phyloP scores from a whole-genome alignment of 805 yeast genomes.

The Starmerella powellii region DNA sequence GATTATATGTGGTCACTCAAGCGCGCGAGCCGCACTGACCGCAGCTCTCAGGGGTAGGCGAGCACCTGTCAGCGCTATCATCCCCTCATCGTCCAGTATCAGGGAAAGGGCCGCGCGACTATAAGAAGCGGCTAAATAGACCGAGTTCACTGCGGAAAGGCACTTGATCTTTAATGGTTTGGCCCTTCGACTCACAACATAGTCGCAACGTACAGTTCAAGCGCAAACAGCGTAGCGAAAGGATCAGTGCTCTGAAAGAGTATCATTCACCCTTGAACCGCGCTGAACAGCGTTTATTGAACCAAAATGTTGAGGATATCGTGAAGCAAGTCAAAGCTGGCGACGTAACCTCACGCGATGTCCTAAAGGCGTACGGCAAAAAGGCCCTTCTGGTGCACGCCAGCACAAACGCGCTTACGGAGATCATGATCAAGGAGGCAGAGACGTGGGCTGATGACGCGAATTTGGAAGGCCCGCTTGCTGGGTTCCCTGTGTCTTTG shows the following conservation, averaged over 20 bases:
- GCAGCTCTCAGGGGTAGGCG: too few relatives aligned
- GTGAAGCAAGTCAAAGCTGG: constrained; percentile 37
- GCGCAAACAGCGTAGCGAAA: constrained; percentile 28
- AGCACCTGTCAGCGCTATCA: too few relatives aligned
- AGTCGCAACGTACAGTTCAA: constrained; percentile 21
- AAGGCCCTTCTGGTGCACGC: constrained; percentile 53
- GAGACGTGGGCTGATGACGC: constrained; percentile 41
- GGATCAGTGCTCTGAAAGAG: constrained; percentile 29
- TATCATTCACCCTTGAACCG: constrained; percentile 32
- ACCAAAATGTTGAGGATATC: constrained; percentile 34
- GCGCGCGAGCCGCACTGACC: too few relatives aligned
- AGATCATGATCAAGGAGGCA: constrained; percentile 56
- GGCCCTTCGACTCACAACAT: too few relatives aligned
- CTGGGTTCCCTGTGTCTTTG: constrained; percentile 51
- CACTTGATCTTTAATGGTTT: too few relatives aligned
- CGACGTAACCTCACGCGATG: constrained; percentile 38
- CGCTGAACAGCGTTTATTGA: constrained; percentile 30
- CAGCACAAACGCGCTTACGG: constrained; percentile 44
- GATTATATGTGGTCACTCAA: too few relatives aligned
- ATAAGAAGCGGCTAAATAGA: too few relatives aligned
- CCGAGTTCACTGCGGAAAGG: too few relatives aligned
- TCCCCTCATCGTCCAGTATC: too few relatives aligned
- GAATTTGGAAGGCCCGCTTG: constrained; percentile 46
- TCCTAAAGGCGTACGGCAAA: constrained; percentile 52
- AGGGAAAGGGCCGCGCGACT: too few relatives aligned